Base-by-base conservation (phyloP, 1,139 yeast species). In the Geotrichum macrosporum region DNA sequence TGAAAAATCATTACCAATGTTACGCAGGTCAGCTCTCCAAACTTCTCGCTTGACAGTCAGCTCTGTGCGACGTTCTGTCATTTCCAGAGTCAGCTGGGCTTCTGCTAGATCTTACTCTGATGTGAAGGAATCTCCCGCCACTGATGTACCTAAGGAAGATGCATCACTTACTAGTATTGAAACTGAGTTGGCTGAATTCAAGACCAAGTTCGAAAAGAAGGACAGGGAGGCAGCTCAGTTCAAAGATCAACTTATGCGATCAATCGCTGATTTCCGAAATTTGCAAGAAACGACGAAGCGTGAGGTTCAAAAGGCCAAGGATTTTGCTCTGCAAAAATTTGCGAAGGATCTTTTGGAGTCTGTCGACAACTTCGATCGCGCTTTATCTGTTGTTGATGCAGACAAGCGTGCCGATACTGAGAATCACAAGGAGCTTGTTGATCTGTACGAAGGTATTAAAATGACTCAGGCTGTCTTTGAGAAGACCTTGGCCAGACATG, bases 231-330 rank as follows among this genome's bases (percentile, higher is more conserved):
- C 76, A 53, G 92, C 88, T 24, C 85, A 82, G 58, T 72, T 84
- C 72, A 87, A 86, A 69, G 94, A 87, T 67, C 81, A 81, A 59
- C 82, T 84, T 62, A 75, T 87, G 52, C 79, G 95, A 60, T 78
- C 95, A 26, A 76, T 87, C 48, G 96, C 96, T 20, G 96, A 89
- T 66, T 89, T 87, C 81, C 81, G 95, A 62, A 87, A 85, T 70
- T 74, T 89, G 59, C 96, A 89, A 72, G 94, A 85, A 61, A 81
- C 92, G 41, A 87, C 96, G 54, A 84, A 84, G 69, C 77, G 85
- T 57, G 96, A 89, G 65, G 73, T 86, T 44, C 82, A 84, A 67
- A 85, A 85, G 70, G 89, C 96, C 41, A 83, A 76, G 65, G 95
- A 86, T 64, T 89, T 81, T 70, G 96, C 96, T 1, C 74, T 89